phyloP scores from a whole-genome alignment of 495 filamentous ascomycete species.

The Aspergillus bridgeri region DNA sequence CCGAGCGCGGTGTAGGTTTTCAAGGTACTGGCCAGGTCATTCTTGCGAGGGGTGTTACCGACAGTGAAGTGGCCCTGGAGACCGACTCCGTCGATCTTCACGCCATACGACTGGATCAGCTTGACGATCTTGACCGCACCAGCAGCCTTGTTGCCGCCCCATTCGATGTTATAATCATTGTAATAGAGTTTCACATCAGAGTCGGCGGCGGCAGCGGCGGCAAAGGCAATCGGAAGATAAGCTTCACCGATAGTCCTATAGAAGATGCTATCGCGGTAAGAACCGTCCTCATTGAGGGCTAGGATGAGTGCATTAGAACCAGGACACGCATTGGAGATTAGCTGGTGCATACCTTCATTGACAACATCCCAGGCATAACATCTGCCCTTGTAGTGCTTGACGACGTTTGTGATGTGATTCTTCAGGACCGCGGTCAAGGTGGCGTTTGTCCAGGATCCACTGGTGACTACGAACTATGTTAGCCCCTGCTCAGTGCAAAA shows the following conservation, averaged over 20 bases:
- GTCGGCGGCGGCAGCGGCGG: slow-evolving; percentile 46
- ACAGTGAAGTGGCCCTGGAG: slow-evolving; percentile 61
- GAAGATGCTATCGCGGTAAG: slow-evolving; percentile 40
- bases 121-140: slow-evolving; percentile 50
- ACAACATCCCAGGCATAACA: slow-evolving; percentile 47
- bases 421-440: slow-evolving; percentile 51
- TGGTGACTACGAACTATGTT: slow-evolving; percentile 36
- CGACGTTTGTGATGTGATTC: slow-evolving; percentile 51
- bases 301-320: background rate
- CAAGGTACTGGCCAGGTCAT: slow-evolving; percentile 48
- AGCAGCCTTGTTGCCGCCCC: slow-evolving; percentile 44
- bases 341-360: slow-evolving; percentile 32
- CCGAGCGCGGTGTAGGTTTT: slow-evolving; percentile 45
- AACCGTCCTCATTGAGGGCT: slow-evolving; percentile 47
- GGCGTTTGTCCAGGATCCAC: slow-evolving; percentile 50
- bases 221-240: slow-evolving; percentile 46
- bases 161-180: slow-evolving; percentile 68
- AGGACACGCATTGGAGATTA: background rate
- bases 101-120: slow-evolving; percentile 47
- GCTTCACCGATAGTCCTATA: slow-evolving; percentile 41
- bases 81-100: slow-evolving; percentile 63
- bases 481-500: background rate
- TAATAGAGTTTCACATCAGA: slow-evolving; percentile 57
- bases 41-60: slow-evolving; percentile 46
- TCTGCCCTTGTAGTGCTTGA: slow-evolving; percentile 53